A percentile compares a stretch with the other conserved stretches of the same genome.
Evolutionary conservation across 2,329 filamentous ascomycete genomes (phyloP).

Genomic region (Camptophora hylomeconis): DNA sequence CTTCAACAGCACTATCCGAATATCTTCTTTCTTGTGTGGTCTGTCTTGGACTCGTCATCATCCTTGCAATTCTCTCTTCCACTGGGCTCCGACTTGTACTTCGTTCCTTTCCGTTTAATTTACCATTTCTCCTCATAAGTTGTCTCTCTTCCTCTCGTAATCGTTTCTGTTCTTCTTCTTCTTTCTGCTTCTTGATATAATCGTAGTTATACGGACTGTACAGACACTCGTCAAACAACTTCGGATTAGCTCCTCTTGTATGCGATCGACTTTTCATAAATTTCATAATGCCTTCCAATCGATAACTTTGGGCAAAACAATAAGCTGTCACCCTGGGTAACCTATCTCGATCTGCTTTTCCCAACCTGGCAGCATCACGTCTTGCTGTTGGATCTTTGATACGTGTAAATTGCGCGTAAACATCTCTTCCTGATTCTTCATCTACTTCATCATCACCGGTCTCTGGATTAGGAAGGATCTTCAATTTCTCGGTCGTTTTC

Average conservation of each 20-base stretch:
- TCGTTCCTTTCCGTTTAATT: constrained; percentile 6
- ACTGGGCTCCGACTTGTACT: constrained; percentile 15
- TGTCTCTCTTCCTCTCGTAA: constrained; percentile 9
- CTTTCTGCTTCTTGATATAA: constrained; percentile 33
- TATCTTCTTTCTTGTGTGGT: constrained; percentile 17
- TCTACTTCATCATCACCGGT: constrained; percentile 63
- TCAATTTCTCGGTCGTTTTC: constrained; percentile 91
- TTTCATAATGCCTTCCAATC: constrained; percentile 76
- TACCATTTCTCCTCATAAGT: constrained; percentile 8
- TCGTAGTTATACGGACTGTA: constrained; percentile 86
- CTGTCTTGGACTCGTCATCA: constrained; percentile 12
- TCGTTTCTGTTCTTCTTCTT: constrained; percentile 23
- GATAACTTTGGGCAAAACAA: constrained; percentile 84
- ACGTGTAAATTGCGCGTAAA: constrained; percentile 93
- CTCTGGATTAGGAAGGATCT: constrained; percentile 86
- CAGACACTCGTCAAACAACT: constrained; percentile 93
- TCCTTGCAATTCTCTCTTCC: constrained; percentile 12
- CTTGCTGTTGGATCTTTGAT: constrained; percentile 94
- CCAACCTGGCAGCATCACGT: constrained; percentile 78
- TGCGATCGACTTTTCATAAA: constrained; percentile 79
- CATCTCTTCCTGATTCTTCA: constrained; percentile 85
- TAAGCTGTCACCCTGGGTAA: constrained; percentile 91
- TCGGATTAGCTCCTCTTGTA: constrained; percentile 67
- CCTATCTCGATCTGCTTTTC: constrained; percentile 80
- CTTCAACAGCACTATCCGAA: constrained; percentile 57